Conservation (phyloP, 352 stramenopile species). For the Phytopythium oedochilum region DNA sequence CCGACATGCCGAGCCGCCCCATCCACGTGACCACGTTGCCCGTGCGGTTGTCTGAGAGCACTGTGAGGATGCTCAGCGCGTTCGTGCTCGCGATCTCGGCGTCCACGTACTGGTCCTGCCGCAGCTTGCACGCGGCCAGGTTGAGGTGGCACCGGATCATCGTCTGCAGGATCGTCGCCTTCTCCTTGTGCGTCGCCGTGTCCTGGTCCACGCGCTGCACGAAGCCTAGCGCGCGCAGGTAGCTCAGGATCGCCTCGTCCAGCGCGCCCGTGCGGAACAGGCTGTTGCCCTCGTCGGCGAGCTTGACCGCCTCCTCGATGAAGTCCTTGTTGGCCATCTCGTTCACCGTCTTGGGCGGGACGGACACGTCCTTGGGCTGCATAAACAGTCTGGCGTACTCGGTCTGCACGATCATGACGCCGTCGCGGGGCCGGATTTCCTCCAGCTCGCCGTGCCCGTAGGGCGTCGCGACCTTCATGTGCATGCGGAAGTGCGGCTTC, state of each 20-base stretch:
- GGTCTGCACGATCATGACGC: conserved; percentile 62
- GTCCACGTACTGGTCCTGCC: conserved; percentile 55
- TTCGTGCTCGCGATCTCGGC: conserved; percentile 81
- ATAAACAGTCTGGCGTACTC: conserved; percentile 72
- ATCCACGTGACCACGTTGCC: conserved; percentile 86
- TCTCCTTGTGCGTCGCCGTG: conserved; percentile 77
- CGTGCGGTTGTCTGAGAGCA: conserved; percentile 67
- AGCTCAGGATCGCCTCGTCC: conserved; percentile 69
- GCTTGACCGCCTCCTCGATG: conserved; percentile 53
- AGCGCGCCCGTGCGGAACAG: conserved; percentile 58
- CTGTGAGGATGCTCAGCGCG: conserved; percentile 72
- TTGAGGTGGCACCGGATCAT: conserved; percentile 89
- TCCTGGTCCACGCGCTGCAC: conserved; percentile 79
- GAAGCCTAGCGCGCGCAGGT: conserved; percentile 62
- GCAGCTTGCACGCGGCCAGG: conserved; percentile 82
- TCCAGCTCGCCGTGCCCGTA: conserved; percentile 65
- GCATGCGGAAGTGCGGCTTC: conserved; percentile 65
- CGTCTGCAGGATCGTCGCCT: conserved; percentile 81
- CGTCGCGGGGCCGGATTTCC: conserved; percentile 60
- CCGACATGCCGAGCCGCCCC: conserved; percentile 65
- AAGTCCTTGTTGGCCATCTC: conserved; percentile 82
- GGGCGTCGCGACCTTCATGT: conserved; percentile 72
- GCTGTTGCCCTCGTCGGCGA: conserved; percentile 67
- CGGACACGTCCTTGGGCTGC: conserved; percentile 71
- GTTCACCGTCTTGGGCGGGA: conserved; percentile 52